Evolutionary conservation across 2,329 filamentous ascomycete genomes (phyloP), one percentile per base, ranked within the genome.

Genomic region (Aspergillus eucalypticola): DNA sequence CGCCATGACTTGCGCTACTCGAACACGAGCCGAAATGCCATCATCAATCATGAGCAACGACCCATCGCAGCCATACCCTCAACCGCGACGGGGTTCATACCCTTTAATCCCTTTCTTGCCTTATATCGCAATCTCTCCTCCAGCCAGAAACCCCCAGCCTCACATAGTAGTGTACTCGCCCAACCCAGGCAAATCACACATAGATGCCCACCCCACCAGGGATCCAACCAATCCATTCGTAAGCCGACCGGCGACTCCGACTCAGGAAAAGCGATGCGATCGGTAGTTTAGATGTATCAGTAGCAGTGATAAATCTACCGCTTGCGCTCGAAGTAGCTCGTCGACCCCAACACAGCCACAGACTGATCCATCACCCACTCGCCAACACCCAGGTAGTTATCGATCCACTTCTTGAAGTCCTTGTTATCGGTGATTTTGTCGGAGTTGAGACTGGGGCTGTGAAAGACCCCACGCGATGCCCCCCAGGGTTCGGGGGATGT

Each of bases 291-390:
- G 27, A 29, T 5, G 27, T 29, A 29, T 10, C 11, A 10, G 46
- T 35, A 17, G 32, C 17, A 27, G 35, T 27, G 13, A 5, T 25
- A 17, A 15, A 49, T 57, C 82, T 82, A 96, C 81, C 93, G 86
- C 77, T 87, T 93, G 73, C 95, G 86, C 81, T 97, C 93, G 76
- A 99, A 99, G 79, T 88, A 99, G 61, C 89, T 86, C 74, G 91
- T 96, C 52, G 90, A 89, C 44, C 92, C 90, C 75, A 96, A 91
- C 59, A 98, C 86, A 42, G 93, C 93, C 32, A 98, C 92, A 29
- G 92, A 96, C 81, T 96, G 90, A 78, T 99, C 95, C 92, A 99
- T 96, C 66, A 97, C 90, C 87, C 92, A 96, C 82, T 99, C 95
- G 69, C 95, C 95, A 17, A 97, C 89, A 64, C 92, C 92, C 46